These are phyloP conservation scores for Pilasporangium apinafurcum DNA, from an alignment of 352 stramenopile genomes.

Conservation along the genomic window DNA sequence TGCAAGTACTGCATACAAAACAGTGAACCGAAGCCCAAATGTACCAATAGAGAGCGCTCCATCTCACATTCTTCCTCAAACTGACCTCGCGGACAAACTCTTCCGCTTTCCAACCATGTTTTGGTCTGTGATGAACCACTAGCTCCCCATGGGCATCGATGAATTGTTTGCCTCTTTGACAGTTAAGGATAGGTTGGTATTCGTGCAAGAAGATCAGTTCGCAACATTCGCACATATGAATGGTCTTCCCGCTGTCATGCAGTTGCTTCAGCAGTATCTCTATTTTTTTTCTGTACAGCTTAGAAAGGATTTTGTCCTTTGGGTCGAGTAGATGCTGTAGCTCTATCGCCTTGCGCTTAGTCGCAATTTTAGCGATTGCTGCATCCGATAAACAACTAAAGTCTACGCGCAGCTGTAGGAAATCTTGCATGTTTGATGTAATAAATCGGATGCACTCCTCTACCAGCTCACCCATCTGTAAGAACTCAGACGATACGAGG, in stretches of 20 bases:
- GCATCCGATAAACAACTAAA: constrained; percentile 78
- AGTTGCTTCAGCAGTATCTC: constrained; percentile 42
- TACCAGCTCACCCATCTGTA: constrained; percentile 88
- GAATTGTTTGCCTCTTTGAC: constrained; percentile 23
- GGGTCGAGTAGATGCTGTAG: constrained; percentile 72
- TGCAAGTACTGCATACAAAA: constrained; percentile 50
- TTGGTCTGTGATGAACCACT: constrained; percentile 31
- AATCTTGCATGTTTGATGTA: constrained; percentile 56
- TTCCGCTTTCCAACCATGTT: constrained; percentile 34
- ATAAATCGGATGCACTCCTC: constrained; percentile 83
- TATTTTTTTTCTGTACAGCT: constrained; percentile 80
- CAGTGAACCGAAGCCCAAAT: constrained; percentile 62
- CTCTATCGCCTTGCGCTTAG: constrained; percentile 37
- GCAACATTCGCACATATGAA: constrained; percentile 43
- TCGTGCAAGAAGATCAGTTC: constrained; percentile 29
- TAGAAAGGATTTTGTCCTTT: constrained; percentile 85
- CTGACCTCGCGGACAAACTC: constrained; percentile 33
- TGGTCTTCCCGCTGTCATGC: constrained; percentile 2
- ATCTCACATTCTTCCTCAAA: constrained; percentile 35
- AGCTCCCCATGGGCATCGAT: constrained; percentile 47
- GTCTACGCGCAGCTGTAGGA: constrained; percentile 83
- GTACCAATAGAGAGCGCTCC: constrained; percentile 75
- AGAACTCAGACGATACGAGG: constrained; percentile 88
- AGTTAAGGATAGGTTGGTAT: constrained; percentile 17
- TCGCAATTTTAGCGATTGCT: constrained; percentile 66